Base-by-base conservation (phyloP, 148 eudicot genomes). In the Rhododendron ferrugineum region DNA sequence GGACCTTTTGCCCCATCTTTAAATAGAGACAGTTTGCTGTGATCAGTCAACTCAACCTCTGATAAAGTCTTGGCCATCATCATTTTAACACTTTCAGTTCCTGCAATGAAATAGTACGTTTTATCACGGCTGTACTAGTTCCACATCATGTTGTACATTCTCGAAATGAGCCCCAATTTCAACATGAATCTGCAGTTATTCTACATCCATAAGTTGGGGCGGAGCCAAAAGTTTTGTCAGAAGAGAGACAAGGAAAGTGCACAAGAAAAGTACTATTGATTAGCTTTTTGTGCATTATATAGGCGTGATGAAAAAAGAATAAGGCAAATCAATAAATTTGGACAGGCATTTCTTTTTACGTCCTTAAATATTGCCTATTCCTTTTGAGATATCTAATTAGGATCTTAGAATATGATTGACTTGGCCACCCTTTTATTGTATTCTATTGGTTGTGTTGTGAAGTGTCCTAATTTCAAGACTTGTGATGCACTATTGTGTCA, bases 41-140 rank as follows among this genome's bases (percentile, higher is more conserved):
- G 85, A 68, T 88, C 87, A 20, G 85, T 85, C 74, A 88, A 32
- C 87, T 88, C 85, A 23, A 82, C 46, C 26, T 88, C 87, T 20
- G 89, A 64, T 36, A 88, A 85, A 26, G 83, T 85, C 64, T 66
- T 79, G 34, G 87, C 85, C 87, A 85, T 82, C 60, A 82, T 68
- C 79, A 82, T 54, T 77, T 82, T 84, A 26, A 50, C 81, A 66
- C 50, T 40, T 66, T 85, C 85, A 18, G 89, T 52, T 68, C 87
- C 89, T 88, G 88, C 42, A 86, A 13, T 37, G 6, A 20, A 13
- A 22, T 32, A 26, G 82, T 36, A 40, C 1, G 10, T 78, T 78
- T 78, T 78, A 15, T 49, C 26, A 30, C 23, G 15, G 81, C 34
- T 4, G 0, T 79, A 56, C 37, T 58, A 58, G 30, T 36, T 81